phyloP scores from a whole-genome alignment of 1,139 yeast genomes.

The Meyerozyma carpophila region DNA sequence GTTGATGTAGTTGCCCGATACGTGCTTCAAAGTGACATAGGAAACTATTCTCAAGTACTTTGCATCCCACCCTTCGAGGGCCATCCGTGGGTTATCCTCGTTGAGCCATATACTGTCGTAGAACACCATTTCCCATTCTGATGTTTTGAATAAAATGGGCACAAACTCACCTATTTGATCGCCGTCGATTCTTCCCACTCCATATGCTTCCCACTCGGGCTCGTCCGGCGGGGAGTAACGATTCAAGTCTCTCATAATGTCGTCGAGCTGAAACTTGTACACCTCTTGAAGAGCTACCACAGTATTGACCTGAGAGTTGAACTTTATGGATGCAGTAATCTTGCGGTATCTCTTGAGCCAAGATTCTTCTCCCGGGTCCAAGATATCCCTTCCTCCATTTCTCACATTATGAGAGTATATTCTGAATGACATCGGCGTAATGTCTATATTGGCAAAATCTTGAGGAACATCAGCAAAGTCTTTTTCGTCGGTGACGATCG shows the following conservation, averaged over 20 bases:
- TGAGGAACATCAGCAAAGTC: conserved; percentile 13
- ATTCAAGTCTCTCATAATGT: conserved; percentile 26
- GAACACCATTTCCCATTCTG: conserved; percentile 29
- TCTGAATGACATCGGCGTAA: conserved; percentile 21
- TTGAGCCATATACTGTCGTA: conserved; percentile 34
- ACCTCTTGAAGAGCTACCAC: conserved; percentile 34
- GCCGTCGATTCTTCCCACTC: conserved; percentile 33
- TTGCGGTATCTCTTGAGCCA: conserved; percentile 24
- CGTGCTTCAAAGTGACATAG: conserved; percentile 34
- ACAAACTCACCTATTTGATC: conserved; percentile 28
- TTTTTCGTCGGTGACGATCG: conserved; percentile 12
- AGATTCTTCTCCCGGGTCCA: conserved; percentile 25
- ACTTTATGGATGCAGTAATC: conserved; percentile 24
- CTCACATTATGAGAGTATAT: conserved; percentile 36
- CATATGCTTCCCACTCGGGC: conserved; percentile 28
- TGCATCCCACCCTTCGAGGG: conserved; percentile 52
- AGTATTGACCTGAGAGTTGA: conserved; percentile 20
- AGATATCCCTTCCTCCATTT: conserved; percentile 25
- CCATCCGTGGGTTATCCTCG: conserved; percentile 20
- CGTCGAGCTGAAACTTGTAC: conserved; percentile 28
- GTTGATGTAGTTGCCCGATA: conserved; percentile 26
- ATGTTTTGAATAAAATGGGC: conserved; percentile 23
- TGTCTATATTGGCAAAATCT: conserved; percentile 8
- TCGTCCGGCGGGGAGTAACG: conserved; percentile 14
- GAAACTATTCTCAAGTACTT: conserved; percentile 42